A percentile compares a stretch with the other conserved stretches of the same genome.
Evolutionary conservation across 1,284 basidiomycete species (phyloP).

Genomic region (Rhodotorula glutinis): DNA sequence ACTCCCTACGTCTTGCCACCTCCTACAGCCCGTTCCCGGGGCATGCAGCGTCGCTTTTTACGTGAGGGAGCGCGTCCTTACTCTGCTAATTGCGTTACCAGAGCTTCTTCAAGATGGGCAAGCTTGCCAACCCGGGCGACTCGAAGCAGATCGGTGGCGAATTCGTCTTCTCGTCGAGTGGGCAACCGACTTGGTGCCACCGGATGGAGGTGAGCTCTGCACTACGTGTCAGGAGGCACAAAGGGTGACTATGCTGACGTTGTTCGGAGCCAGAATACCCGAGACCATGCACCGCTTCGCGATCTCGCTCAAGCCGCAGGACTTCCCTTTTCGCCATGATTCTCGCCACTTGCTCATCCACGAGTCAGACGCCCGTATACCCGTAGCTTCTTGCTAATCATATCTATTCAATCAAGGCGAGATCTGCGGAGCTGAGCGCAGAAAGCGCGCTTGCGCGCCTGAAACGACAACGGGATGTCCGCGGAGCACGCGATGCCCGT

Average conservation of each 20-base stretch:
- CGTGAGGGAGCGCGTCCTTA: not conserved
- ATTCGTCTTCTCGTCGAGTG: conserved; percentile 33
- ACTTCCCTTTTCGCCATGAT: conserved; percentile 3
- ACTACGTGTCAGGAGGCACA: not conserved
- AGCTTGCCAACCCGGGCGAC: conserved; percentile 19
- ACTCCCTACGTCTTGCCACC: too few relatives aligned
- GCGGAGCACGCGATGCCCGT: too few relatives aligned
- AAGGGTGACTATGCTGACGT: not conserved
- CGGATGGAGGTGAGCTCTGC: conserved; percentile 29
- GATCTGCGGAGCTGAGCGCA: too few relatives aligned
- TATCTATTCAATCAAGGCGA: too few relatives aligned
- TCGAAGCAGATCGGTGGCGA: conserved; percentile 43
- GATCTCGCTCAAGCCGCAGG: conserved; percentile 27
- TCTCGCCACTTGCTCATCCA: not conserved
- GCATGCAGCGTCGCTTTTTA: too few relatives aligned
- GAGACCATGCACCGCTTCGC: conserved; percentile 30
- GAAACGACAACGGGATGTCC: too few relatives aligned
- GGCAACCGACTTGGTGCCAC: conserved; percentile 16
- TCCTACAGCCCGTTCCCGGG: too few relatives aligned
- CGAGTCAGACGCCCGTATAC: too few relatives aligned
- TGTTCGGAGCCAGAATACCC: conserved; percentile 23
- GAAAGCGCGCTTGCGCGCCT: too few relatives aligned
- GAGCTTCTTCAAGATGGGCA: conserved; percentile 30
- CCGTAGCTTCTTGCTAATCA: too few relatives aligned
- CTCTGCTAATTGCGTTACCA: not conserved